Base-by-base conservation (phyloP, 2,329 filamentous ascomycete species). In the Aspergillus sclerotialis region DNA sequence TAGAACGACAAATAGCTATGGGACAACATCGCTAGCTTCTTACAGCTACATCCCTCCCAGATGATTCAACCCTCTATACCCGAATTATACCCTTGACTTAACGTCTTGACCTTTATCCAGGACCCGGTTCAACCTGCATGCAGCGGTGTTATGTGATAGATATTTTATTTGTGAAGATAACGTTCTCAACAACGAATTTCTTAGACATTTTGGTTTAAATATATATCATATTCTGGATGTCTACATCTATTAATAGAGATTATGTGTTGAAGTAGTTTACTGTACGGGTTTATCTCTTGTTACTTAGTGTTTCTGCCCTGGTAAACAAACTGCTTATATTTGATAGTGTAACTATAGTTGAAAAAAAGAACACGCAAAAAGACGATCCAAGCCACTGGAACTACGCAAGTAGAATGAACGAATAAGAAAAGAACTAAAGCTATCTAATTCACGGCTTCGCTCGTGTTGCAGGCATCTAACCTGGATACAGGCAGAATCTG, bases 61-160 rank as follows among this genome's bases (percentile, higher is more conserved):
- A 61, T 57, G 54, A 59, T 61, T 61, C 58, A 61, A 62, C 59
- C 58, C 55, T 60, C 54, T 60, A 62, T 61, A 61, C 58, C 59
- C 58, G 43, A 41, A 35, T 43, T 48, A 42, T 47, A 41, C 44
- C 41, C 37, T 45, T 44, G 43, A 45, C 42, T 48, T 55, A 43
- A 50, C 45, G 46, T 48, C 46, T 46, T 45, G 42, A 48, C 55
- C 52, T 25, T 37, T 30, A 39, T 38, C 36, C 36, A 12, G 36
- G 26, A 38, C 23, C 33, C 29, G 36, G 38, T 30, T 32, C 17
- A 28, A 34, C 33, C 32, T 38, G 25, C 35, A 21, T 36, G 16
- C 16, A 31, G 32, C 14, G 16, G 29, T 13, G 16, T 32, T 32
- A 28, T 15, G 25, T 10, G 18, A 36, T 31, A 30, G 7, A 23